These are phyloP conservation scores for Solanum virginianum DNA, from an alignment of 257 asterid species.

Conservation along the genomic window DNA sequence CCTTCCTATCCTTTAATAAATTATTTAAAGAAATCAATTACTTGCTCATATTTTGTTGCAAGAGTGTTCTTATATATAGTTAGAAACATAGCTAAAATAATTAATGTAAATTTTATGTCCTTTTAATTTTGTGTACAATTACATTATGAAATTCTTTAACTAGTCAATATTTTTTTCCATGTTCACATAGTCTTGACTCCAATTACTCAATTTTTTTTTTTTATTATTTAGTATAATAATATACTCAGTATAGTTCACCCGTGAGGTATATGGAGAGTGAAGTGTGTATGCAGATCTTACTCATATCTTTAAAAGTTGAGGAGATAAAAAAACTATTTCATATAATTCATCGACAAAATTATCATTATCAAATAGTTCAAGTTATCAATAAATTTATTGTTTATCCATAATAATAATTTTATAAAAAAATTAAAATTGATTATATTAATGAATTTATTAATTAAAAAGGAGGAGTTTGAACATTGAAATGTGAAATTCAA, in stretches of 20 bases:
- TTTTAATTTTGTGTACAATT: neutral
- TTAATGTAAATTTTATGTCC: neutral
- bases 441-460: neutral
- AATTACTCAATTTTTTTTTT: neutral
- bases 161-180: neutral
- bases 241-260: neutral
- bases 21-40: neutral
- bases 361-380: too few relatives aligned
- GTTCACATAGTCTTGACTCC: neutral
- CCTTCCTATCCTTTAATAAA: neutral
- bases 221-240: neutral
- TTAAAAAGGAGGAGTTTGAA: neutral
- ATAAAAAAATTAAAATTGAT: neutral
- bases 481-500: neutral
- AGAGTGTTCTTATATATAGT: neutral
- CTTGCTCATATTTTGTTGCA: neutral
- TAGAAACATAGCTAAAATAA: neutral
- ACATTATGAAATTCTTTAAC: neutral
- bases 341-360: neutral
- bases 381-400: neutral
- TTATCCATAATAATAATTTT: neutral
- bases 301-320: too few relatives aligned
- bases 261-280: too few relatives aligned
- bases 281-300: too few relatives aligned
- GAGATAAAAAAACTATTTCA: neutral